Evolutionary conservation across 495 filamentous ascomycete species (phyloP).

Genomic region (Diplogelasinospora grovesii): DNA sequence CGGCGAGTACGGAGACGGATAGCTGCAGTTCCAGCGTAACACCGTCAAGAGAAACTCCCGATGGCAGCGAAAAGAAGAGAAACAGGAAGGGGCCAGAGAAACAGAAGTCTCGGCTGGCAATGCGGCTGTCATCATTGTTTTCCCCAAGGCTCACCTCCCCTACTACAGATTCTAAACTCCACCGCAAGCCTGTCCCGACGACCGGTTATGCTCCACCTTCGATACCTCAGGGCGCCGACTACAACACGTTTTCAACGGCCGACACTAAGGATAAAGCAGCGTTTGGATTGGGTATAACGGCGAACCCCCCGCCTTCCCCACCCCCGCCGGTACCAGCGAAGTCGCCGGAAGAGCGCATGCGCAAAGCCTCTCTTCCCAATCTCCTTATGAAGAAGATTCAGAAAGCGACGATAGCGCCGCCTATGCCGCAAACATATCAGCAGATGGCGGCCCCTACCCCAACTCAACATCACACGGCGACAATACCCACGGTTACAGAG

Average conservation of each 20-base stretch:
- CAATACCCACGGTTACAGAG: too few species aligned
- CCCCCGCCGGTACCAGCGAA: slow-evolving; percentile 8
- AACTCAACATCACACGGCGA: too few species aligned
- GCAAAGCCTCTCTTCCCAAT: slow-evolving; percentile 6
- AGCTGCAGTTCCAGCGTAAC: background rate
- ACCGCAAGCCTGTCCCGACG: slow-evolving; percentile 14
- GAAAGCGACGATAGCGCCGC: background rate
- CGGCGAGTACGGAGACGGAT: background rate
- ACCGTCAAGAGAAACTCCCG: background rate
- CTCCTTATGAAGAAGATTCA: background rate
- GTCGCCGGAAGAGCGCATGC: background rate
- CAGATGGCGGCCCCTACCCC: too few species aligned
- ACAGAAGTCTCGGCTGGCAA: slow-evolving; percentile 10
- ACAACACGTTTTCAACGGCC: background rate
- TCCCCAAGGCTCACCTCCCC: slow-evolving; percentile 13
- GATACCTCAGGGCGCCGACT: background rate
- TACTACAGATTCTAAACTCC: slow-evolving; percentile 5
- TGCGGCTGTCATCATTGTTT: slow-evolving; percentile 11
- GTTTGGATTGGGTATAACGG: background rate
- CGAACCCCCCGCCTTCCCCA: background rate
- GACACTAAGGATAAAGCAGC: too few species aligned
- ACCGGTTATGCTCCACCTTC: slow-evolving; percentile 2
- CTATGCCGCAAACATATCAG: too few species aligned
- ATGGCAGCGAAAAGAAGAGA: background rate
- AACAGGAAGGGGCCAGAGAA: slow-evolving; percentile 1